Percentiles rank a stretch among this genome's conserved stretches.
phyloP scores from a whole-genome alignment of 192 early-diverging fungal genomes.

The Pilaira anomala region DNA sequence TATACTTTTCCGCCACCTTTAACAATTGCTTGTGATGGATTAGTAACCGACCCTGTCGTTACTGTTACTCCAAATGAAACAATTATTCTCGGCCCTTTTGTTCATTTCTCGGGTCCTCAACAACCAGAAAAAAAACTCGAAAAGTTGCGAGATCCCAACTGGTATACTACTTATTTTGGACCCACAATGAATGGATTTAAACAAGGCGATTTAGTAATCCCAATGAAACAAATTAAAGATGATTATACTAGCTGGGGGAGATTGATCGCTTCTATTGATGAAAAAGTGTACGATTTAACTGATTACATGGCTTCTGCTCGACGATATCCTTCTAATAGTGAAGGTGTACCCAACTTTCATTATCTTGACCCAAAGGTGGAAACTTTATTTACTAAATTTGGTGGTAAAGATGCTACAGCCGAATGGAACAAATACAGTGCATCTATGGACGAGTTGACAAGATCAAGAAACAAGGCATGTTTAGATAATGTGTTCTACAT shows the following conservation, averaged over 20 bases:
- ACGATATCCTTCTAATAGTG: conserved; percentile 35
- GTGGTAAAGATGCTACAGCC: conserved; percentile 52
- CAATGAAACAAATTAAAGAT: conserved; percentile 44
- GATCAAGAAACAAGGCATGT: conserved; percentile 56
- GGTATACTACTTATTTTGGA: conserved; percentile 49
- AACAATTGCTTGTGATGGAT: conserved; percentile 52
- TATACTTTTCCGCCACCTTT: conserved; percentile 59
- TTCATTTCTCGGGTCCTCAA: conserved; percentile 35
- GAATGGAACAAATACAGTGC: conserved; percentile 48
- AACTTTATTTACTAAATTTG: conserved; percentile 54
- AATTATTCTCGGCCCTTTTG: conserved; percentile 21
- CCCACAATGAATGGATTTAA: conserved; percentile 44
- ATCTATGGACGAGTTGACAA: conserved; percentile 30
- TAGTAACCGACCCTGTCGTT: conserved; percentile 36
- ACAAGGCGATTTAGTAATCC: conserved; percentile 61
- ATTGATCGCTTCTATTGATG: conserved; percentile 59
- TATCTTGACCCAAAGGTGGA: conserved; percentile 59
- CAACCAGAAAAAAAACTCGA: conserved; percentile 40
- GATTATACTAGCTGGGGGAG: conserved; percentile 40
- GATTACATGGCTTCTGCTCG: conserved; percentile 55
- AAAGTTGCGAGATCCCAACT: conserved; percentile 38
- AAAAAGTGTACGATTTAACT: conserved; percentile 62
- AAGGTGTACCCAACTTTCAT: conserved; percentile 46
- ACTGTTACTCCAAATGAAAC: conserved; percentile 35
- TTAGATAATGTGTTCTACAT: conserved; percentile 81